Conservation (phyloP, 2,329 filamentous ascomycete genomes). For the Diaporthe citrichinensis region DNA sequence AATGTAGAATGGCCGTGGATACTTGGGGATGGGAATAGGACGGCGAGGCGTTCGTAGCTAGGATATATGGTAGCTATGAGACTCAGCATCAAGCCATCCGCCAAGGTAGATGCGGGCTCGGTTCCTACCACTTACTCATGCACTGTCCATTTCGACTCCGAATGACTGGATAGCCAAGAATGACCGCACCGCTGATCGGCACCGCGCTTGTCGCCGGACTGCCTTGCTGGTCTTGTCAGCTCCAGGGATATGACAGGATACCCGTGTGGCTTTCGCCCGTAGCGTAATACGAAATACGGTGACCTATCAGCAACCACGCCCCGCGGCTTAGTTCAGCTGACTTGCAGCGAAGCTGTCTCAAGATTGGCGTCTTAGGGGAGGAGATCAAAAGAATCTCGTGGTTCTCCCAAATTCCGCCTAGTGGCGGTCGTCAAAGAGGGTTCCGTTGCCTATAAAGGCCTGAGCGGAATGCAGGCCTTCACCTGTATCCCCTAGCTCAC, state of each 20-base stretch:
- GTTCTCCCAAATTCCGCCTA: neutral
- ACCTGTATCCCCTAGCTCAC: neutral
- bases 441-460: neutral
- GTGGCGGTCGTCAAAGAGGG: neutral
- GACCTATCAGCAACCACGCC: neutral
- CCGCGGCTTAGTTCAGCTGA: conserved; percentile 9
- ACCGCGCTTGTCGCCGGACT: neutral
- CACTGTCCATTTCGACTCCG: neutral
- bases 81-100: neutral
- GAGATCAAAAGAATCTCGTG: neutral
- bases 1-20: neutral
- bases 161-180: neutral
- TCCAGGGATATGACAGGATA: neutral
- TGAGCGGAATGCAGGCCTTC: neutral
- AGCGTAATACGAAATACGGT: conserved; percentile 22
- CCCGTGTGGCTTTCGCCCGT: conserved; percentile 15
- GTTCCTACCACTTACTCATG: neutral
- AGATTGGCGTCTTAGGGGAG: neutral
- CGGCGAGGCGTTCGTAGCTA: neutral
- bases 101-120: neutral
- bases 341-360: neutral
- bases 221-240: neutral
- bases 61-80: too few species aligned
- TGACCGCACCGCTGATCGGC: neutral
- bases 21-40: neutral